Base-by-base conservation (phyloP, 2,329 filamentous ascomycete genomes). In the Paraconiothyrium brasiliense region DNA sequence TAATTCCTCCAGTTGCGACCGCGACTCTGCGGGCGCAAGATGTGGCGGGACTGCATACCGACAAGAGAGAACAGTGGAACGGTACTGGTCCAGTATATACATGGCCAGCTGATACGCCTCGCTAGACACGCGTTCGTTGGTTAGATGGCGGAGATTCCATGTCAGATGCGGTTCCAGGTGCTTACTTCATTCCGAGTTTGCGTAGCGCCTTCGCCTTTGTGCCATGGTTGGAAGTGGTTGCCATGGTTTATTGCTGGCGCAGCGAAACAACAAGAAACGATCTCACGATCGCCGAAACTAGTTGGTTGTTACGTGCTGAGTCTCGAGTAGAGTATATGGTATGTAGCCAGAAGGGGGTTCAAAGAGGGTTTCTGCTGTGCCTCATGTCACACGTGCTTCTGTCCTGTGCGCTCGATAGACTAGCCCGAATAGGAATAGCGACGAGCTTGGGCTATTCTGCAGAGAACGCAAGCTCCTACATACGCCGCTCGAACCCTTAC, bases 31-130 rank as follows among this genome's bases (percentile, higher is more conserved):
- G 22, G 54, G 49, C 48, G 57, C 61, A 66, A 67, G 63, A 60
- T 50, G 61, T 60, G 58, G 58, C 55, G 65, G 61, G 32, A 67
- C 41, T 65, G 54, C 60, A 64, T 67, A 67, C 56, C 65, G 65
- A 62, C 65, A 67, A 49, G 65, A 66, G 61, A 67, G 63, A 62
- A 62, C 39, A 62, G 65, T 67, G 61, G 63, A 48, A 54, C 65
- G 65, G 51, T 67, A 67, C 54, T 67, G 65, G 61, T 67, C 65
- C 56, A 67, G 57, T 64, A 66, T 52, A 62, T 67, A 62, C 65
- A 66, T 67, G 22, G 59, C 62, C 34, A 62, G 52, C 54, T 62
- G 62, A 44, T 65, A 65, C 49, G 59, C 60, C 57, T 65, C 62
- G 57, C 62, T 65, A 58, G 56, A 64, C 56, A 57, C 44, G 35